Percentiles rank a stretch among this genome's conserved stretches.
phyloP scores from a whole-genome alignment of 495 filamentous ascomycete genomes.

The Glarea lozoyensis region DNA sequence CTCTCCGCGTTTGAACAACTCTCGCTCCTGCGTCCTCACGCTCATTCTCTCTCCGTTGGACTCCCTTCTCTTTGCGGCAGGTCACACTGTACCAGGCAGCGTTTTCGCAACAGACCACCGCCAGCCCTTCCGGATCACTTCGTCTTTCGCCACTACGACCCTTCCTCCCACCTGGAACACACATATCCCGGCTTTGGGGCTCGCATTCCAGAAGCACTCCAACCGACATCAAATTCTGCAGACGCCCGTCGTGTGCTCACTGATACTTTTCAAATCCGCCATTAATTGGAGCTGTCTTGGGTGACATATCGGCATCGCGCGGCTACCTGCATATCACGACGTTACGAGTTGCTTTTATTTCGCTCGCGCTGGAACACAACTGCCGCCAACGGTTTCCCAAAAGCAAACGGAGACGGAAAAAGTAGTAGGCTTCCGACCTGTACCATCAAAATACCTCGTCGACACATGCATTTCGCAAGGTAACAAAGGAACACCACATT shows the following conservation, averaged over 20 bases:
- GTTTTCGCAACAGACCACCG: conserved; percentile 2
- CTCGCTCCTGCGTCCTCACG: too few relatives aligned
- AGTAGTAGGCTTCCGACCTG: conserved; percentile 2
- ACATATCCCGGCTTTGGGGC: conserved; percentile 7
- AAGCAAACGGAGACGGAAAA: not conserved
- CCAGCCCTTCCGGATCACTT: conserved; percentile 2
- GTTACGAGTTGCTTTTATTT: conserved; percentile 18
- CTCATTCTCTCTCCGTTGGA: conserved; percentile 1
- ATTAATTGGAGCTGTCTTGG: conserved; percentile 9
- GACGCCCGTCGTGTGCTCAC: conserved; percentile 12
- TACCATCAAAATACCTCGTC: conserved; percentile 10
- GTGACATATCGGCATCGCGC: conserved; percentile 11
- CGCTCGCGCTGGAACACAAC: conserved; percentile 12
- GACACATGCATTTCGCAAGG: conserved; percentile 14
- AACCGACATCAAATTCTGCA: conserved; percentile 15
- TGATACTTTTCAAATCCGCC: not conserved
- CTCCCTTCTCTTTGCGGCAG: conserved; percentile 4
- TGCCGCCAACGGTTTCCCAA: too few relatives aligned
- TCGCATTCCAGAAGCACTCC: conserved; percentile 16
- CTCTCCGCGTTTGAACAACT: too few relatives aligned
- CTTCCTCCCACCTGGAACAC: conserved; percentile 4
- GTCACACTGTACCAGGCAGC: conserved; percentile 9
- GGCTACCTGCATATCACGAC: conserved; percentile 18
- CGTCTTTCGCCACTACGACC: conserved; percentile 4
- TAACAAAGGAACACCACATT: too few relatives aligned